These are phyloP conservation scores for Eutrema yunnanense DNA, from an alignment of 345 rosid genomes.

Conservation along the genomic window DNA sequence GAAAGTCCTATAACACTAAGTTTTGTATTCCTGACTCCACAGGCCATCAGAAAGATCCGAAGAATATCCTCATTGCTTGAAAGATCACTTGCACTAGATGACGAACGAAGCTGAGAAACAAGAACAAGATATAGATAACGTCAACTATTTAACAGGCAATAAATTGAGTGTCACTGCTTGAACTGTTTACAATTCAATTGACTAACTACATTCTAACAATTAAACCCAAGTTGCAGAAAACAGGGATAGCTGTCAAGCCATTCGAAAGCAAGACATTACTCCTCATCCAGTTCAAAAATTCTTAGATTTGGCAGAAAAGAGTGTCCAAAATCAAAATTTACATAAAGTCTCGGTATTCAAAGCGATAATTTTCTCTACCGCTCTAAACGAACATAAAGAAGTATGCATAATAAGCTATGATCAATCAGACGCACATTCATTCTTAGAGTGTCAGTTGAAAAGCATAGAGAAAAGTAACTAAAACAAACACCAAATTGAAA, in stretches of 20 bases:
- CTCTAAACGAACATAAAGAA: background rate
- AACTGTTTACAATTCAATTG: background rate
- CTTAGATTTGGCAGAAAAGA: background rate
- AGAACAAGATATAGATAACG: background rate
- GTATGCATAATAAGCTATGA: background rate
- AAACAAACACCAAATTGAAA: background rate
- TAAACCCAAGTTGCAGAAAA: background rate
- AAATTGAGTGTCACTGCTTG: background rate
- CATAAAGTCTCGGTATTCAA: background rate
- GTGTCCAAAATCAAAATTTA: background rate
- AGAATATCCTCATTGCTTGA: constrained; percentile 79
- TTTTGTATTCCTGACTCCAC: constrained; percentile 78
- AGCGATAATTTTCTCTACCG: background rate
- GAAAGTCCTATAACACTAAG: constrained; percentile 95
- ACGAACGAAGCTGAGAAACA: constrained; percentile 64
- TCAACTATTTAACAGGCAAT: background rate
- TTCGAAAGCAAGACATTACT: background rate
- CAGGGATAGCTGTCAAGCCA: background rate
- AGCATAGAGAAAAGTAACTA: background rate
- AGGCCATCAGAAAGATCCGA: constrained; percentile 83
- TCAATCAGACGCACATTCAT: background rate
- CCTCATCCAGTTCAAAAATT: background rate
- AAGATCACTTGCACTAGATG: constrained; percentile 83
- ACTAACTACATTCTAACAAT: background rate
- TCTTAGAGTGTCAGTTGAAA: background rate